Evolutionary conservation across 805 yeast species (phyloP).

Genomic region (Spencermartinsiella europaea): DNA sequence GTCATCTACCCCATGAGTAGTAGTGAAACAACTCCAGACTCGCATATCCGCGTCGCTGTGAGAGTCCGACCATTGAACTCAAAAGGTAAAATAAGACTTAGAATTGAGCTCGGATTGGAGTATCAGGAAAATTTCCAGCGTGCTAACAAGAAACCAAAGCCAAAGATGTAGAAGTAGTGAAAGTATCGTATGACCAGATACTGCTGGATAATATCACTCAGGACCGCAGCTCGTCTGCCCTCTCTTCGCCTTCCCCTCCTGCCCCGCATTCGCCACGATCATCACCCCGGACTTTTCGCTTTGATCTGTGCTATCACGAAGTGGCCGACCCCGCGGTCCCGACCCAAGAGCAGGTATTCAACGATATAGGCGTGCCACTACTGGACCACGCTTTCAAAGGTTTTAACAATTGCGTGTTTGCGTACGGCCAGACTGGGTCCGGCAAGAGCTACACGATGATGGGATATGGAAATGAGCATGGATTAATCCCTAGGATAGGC

Average conservation of each 20-base stretch:
- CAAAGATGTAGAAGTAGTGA: not conserved
- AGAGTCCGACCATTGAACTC: too few species aligned
- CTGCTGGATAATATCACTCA: not conserved
- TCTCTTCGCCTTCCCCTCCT: not conserved
- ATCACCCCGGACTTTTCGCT: not conserved
- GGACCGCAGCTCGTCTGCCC: too few species aligned
- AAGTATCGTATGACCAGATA: not conserved
- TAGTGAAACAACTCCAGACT: too few species aligned
- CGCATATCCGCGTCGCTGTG: too few species aligned
- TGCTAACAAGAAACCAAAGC: not conserved
- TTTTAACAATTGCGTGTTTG: constrained; percentile 63
- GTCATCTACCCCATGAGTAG: too few species aligned
- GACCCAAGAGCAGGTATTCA: constrained; percentile 47
- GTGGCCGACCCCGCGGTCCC: constrained; percentile 27
- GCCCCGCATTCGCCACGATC: not conserved
- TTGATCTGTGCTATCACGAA: not conserved
- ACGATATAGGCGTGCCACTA: constrained; percentile 51
- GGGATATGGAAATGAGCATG: constrained; percentile 47
- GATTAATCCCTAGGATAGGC: constrained; percentile 62
- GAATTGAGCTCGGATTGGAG: too few species aligned
- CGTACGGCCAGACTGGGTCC: constrained; percentile 76
- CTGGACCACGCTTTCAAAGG: constrained; percentile 61
- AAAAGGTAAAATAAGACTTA: too few species aligned
- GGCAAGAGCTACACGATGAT: constrained; percentile 83
- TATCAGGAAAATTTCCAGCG: too few species aligned